Base-by-base conservation (phyloP, 1,284 basidiomycete species). In the Vanrija sp. region DNA sequence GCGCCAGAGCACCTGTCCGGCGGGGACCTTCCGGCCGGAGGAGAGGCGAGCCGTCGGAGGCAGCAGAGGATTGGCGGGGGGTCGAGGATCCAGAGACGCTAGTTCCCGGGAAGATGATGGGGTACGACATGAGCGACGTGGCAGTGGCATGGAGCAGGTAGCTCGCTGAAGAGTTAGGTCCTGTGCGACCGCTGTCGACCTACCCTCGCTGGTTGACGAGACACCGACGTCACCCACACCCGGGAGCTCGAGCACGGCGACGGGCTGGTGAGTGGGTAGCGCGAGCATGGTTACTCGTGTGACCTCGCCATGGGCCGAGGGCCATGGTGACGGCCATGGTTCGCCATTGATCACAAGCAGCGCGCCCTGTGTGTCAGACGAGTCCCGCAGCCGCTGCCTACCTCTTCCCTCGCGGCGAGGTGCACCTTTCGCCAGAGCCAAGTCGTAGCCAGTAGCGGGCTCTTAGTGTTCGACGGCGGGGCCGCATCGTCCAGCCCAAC, bases 271-370 rank as follows among this genome's bases (percentile, higher is more conserved):
- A 1, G 19, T 14, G 2, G 46, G 51, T 8, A 54, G 31, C 5
- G 51, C 42, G 1, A 72, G 53, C 61, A 68, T 63, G 23, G 69
- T 59, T 0, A 73, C 67, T 14, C 65, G 53, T 0, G 72, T 73
- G 6, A 73, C 66, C 36, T 72, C 69, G 10, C 69, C 69, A 43
- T 71, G 71, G 0, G 66, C 66, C 39, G 63, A 69, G 0, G 72
- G 69, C 25, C 68, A 47, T 1, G 54, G 64, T 18, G 65, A 65
- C 3, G 69, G 68, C 69, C 69, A 73, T 3, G 69, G 71, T 16
- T 67, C 47, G 3, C 67, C 72, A 52, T 66, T 60, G 9, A 54
- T 65, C 22, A 71, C 42, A 6, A 74, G 38, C 37, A 69, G 43
- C 2, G 54, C 42, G 0, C 45, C 52, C 64, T 68, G 49, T 8